Conservation (phyloP, 306 rosid species). For the Chamaecrista fasciculata region DNA sequence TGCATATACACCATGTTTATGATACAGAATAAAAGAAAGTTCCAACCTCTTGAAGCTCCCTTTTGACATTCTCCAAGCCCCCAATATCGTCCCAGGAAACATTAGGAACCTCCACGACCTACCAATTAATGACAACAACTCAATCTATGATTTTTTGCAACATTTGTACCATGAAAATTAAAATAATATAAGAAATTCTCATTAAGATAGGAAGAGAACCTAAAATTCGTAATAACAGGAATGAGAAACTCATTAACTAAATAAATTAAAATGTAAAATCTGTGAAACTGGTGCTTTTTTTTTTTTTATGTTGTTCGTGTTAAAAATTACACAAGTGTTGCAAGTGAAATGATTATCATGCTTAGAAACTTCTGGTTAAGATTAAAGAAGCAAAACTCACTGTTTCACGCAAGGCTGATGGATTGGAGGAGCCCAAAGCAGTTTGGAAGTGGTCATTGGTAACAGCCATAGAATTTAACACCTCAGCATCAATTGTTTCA, state of each 20-base stretch:
- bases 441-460: conserved; percentile 61
- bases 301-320: no score
- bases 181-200: background rate
- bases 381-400: conserved; percentile 41
- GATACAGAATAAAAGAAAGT: conserved; percentile 6
- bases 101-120: conserved; percentile 78
- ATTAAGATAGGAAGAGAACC: background rate
- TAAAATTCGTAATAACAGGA: background rate
- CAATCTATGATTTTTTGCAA: background rate
- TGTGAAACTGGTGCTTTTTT: background rate
- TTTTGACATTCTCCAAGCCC: conserved; percentile 60
- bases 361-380: background rate
- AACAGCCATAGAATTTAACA: conserved; percentile 67
- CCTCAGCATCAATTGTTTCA: conserved; percentile 69
- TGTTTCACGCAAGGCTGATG: conserved; percentile 74
- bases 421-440: conserved; percentile 59
- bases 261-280: background rate
- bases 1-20: background rate
- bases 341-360: background rate
- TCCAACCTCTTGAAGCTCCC: conserved; percentile 72
- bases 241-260: background rate
- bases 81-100: conserved; percentile 71
- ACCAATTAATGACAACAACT: conserved; percentile 24
- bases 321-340: background rate
- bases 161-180: conserved; percentile 3